These are phyloP conservation scores for Coemansia sp. DNA, from an alignment of 371 early-diverging fungal species.

Conservation along the genomic window DNA sequence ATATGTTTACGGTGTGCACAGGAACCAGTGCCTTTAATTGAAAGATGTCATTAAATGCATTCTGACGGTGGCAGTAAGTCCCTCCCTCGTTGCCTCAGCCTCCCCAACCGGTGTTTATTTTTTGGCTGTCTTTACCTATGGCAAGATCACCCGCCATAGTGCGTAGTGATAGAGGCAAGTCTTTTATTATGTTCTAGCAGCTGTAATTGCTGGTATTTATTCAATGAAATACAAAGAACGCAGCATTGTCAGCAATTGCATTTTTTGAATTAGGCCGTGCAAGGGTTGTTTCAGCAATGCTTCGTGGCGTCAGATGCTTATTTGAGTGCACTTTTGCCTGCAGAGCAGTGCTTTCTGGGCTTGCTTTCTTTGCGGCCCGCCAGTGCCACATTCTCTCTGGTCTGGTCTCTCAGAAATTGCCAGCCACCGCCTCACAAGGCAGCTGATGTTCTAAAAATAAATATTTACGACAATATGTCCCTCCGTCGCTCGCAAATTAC, in stretches of 20 bases:
- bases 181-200: neutral
- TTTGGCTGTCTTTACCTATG: neutral
- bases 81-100: slow-evolving; percentile 4
- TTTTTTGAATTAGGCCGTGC: neutral
- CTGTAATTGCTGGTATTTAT: slow-evolving; percentile 1
- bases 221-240: neutral
- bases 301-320: neutral
- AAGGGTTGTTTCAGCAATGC: neutral
- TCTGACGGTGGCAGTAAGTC: slow-evolving; percentile 1
- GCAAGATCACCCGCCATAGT: no score
- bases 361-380: neutral
- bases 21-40: neutral
- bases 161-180: neutral
- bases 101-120: slow-evolving; percentile 3
- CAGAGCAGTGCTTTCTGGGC: neutral
- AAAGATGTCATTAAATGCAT: neutral
- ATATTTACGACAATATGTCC: neutral
- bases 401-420: neutral
- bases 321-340: neutral
- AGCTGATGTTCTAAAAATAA: slow-evolving; percentile 9
- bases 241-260: neutral
- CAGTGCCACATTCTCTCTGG: slow-evolving; percentile 5
- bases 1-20: slow-evolving; percentile 2
- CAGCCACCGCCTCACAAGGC: slow-evolving; percentile 2
- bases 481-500: neutral